Evolutionary conservation across 106 monocot genomes (phyloP).

Genomic region (Iris macrosiphon): DNA sequence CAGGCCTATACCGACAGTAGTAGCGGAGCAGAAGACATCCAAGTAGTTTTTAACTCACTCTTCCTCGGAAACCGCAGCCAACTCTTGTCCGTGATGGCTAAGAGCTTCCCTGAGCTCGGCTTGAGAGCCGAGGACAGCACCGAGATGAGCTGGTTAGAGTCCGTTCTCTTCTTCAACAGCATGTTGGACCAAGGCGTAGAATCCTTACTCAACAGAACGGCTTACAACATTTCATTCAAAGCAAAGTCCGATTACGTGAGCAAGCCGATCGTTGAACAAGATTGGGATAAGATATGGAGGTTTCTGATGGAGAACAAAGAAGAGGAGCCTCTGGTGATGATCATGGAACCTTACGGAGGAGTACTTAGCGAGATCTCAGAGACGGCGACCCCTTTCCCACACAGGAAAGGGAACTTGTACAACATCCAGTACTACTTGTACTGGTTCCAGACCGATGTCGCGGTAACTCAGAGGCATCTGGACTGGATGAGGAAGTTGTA

Average conservation of each 20-base stretch:
- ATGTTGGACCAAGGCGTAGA: not conserved
- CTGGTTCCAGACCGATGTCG: not conserved
- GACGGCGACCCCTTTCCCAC: slow-evolving; percentile 4
- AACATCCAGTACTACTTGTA: slow-evolving; percentile 6
- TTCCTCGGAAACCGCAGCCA: slow-evolving; percentile 7
- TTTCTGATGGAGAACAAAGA: not conserved
- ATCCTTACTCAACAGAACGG: not conserved
- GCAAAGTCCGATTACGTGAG: slow-evolving; percentile 17
- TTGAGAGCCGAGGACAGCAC: slow-evolving; percentile 5
- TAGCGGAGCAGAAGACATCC: not conserved
- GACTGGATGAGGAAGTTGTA: slow-evolving; percentile 6
- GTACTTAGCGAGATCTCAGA: slow-evolving; percentile 3
- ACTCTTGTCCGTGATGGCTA: not conserved
- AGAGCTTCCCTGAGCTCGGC: slow-evolving; percentile 15
- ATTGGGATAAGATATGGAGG: slow-evolving; percentile 5
- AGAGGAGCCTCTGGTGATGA: not conserved
- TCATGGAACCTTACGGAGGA: slow-evolving; percentile 3
- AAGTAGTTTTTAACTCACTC: not conserved
- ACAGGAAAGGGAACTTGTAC: slow-evolving; percentile 9
- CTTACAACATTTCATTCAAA: slow-evolving; percentile 3
- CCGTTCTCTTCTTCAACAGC: not conserved
- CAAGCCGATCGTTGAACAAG: not conserved
- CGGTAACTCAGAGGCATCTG: slow-evolving; percentile 1
- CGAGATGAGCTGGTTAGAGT: slow-evolving; percentile 15
- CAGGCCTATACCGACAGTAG: not conserved